A percentile compares a stretch with the other conserved stretches of the same genome.
Conservation (phyloP, 305 asterid species). For the Fraxinus sp. region DNA sequence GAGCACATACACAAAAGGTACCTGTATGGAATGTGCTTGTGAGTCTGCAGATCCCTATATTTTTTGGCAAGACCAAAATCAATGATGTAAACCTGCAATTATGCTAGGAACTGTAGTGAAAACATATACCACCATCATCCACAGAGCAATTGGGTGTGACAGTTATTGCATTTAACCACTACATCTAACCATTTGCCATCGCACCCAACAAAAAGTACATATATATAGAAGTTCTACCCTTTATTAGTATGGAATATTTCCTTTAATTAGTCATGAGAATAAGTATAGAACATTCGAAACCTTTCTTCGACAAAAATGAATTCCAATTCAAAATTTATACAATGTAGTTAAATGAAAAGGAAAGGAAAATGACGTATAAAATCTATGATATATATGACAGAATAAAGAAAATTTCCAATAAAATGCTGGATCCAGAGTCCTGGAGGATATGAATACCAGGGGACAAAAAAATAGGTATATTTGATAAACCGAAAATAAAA, state of each 20-base stretch:
- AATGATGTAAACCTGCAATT: conserved; percentile 53
- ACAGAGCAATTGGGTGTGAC: conserved; percentile 4
- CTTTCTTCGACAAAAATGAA: neutral
- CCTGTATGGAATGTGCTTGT: conserved; percentile 70
- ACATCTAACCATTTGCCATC: neutral
- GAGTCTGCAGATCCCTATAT: conserved; percentile 65
- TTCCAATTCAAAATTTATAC: neutral
- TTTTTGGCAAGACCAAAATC: conserved; percentile 71
- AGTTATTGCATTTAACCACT: neutral
- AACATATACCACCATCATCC: conserved; percentile 17
- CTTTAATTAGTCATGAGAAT: conserved; percentile 1
- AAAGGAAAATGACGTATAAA: neutral
- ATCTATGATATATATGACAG: neutral
- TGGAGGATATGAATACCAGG: neutral
- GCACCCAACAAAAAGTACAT: neutral
- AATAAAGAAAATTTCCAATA: neutral
- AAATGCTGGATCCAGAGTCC: neutral
- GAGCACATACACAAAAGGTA: conserved; percentile 20
- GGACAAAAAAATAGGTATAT: neutral
- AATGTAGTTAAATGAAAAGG: neutral
- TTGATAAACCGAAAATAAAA: neutral
- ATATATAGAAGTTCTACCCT: neutral
- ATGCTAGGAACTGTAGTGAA: conserved; percentile 15
- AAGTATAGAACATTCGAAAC: neutral
- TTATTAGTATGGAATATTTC: neutral